Percentiles rank a stretch among this genome's conserved stretches.
Evolutionary conservation across 192 early-diverging fungal species (phyloP).

Genomic region (Neocallimastix lanati): DNA sequence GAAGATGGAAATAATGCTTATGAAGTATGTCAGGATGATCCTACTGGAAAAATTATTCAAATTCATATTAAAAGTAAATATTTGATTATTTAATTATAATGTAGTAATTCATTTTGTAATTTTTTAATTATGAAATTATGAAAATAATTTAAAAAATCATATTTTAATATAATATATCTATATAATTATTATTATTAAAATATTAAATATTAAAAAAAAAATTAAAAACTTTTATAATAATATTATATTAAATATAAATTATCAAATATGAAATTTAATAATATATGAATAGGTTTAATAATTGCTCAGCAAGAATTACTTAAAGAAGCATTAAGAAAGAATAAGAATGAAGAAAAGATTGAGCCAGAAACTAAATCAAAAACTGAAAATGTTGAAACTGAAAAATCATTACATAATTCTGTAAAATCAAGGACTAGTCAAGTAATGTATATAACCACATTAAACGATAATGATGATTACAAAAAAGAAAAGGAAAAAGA

Average conservation of each 20-base stretch:
- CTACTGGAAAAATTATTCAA: background rate
- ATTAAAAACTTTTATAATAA: background rate
- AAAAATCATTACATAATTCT: too few species aligned
- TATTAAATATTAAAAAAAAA: background rate
- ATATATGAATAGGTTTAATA: background rate
- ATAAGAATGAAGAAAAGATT: background rate
- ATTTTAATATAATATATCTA: too few species aligned
- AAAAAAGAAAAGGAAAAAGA: background rate
- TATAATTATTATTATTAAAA: too few species aligned
- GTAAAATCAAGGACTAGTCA: too few species aligned
- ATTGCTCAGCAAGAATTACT: background rate
- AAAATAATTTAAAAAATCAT: too few species aligned
- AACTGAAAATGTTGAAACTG: background rate
- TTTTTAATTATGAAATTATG: too few species aligned
- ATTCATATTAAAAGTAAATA: background rate
- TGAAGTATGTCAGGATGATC: background rate
- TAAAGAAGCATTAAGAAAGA: background rate
- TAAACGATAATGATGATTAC: background rate
- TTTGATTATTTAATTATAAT: background rate
- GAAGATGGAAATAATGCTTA: background rate
- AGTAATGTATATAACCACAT: background rate
- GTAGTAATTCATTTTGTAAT: background rate
- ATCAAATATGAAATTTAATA: too few species aligned
- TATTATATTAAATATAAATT: too few species aligned
- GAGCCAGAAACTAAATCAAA: background rate